Base-by-base conservation (phyloP, 2,329 filamentous ascomycete species). In the Fusarium setosum region DNA sequence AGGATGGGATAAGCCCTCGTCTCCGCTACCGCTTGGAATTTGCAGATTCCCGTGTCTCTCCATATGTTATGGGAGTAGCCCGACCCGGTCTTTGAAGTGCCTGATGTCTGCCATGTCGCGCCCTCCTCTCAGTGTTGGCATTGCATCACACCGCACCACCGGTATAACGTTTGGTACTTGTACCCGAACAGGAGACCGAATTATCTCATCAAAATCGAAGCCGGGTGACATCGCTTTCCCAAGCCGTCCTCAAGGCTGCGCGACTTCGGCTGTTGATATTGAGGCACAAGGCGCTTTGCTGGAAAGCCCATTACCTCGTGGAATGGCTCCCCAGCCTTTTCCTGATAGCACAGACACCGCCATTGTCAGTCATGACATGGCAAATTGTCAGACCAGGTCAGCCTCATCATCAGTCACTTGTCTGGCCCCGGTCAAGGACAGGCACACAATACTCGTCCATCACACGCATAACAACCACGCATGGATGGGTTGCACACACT, bases 291-390 rank as follows among this genome's bases (percentile, higher is more conserved):
- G 52, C 59, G 40, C 40, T 49, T 52, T 61, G 51, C n/a, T 53
- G 37, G 8, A 32, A 58, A 29, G 38, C 67, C 55, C 65, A 47
- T 26, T 63, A 53, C 44, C 53, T 56, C 35, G 37, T 40, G 35
- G 15, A 59, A 59, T 34, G 47, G 52, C 56, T 54, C 52, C 32
- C 64, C 48, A 59, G 55, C 23, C 59, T 59, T 60, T 56, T 45
- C 40, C 61, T 63, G 26, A 53, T 53, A 35, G 40, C 34, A 57
- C 51, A 53, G 68, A 65, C 65, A 68, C 59, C 62, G 65, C 59
- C 41, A 68, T 70, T 67, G 37, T 59, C 63, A 67, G 65, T 64
- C 56, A 69, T 49, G 56, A 18, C 17, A 45, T 45, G 38, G 9
- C 26, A 18, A 59, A 59, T 59, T 53, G 56, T 58, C 53, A 61